Evolutionary conservation across 225 moss, liverwort and hornwort species (phyloP), one percentile per base, ranked within the genome.

Genomic region (Antitrichia curtipendula): DNA sequence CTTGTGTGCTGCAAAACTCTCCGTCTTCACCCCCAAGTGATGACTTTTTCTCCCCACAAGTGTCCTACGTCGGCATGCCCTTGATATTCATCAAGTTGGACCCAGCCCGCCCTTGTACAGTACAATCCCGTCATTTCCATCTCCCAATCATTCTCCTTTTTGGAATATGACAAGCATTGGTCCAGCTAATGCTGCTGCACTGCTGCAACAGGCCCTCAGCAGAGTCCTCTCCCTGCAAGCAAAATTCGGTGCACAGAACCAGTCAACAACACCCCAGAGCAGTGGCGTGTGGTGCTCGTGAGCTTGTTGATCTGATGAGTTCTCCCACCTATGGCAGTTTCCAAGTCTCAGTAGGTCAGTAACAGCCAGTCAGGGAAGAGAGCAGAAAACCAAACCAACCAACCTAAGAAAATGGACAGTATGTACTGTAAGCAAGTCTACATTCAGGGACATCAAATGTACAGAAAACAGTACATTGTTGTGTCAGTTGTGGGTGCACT

Each of bases 161-260:
- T 25, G 79, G 66, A 79, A 88, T 88, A 79, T 72, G 63, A 41
- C 73, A 52, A 82, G 58, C 61, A 81, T 32, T 73, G 72, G 88
- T 76, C 82, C 85, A 87, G 81, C 87, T 60, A n/a, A 49, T 54
- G 69, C 70, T 82, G 58, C 31, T 22, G 40, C 40, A 13, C 13
- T 32, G 5, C 43, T 27, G 49, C 74, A 47, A 74, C 28, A 74
- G 12, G 49, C 72, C 16, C 50, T 50, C 50, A 19, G 21, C 71
- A 84, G 86, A 64, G 85, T 85, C 73, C 82, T 82, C 70, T 54
- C 32, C 77, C 70, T 85, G 68, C 82, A 77, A 86, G 79, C 77
- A n/a, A 91, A n/a, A 88, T 86, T 88, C 79, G 86, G 83, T 52
- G 82, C 81, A 34, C 54, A 77, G 88, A 91, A 86, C 79, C 17